Percentiles rank a stretch among this genome's conserved stretches.
Conservation (phyloP, 2,329 filamentous ascomycete species). For the Cercospora canescens region DNA sequence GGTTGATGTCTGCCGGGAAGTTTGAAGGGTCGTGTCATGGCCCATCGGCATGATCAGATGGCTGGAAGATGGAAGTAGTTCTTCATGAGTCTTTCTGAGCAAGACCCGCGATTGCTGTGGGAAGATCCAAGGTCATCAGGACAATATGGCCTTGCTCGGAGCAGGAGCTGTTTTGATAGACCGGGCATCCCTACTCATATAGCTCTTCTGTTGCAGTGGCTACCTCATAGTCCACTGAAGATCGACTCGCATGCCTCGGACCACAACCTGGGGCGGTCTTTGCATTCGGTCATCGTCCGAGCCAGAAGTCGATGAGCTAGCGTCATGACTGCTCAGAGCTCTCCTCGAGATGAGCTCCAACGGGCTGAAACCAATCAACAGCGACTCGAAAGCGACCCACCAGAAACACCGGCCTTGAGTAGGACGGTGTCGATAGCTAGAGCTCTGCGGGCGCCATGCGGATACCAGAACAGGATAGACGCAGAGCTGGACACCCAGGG, state of each 20-base stretch:
- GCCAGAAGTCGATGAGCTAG: not conserved
- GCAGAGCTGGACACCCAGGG: not conserved
- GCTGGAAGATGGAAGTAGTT: not conserved
- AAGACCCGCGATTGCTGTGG: not conserved
- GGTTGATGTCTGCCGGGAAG: not conserved
- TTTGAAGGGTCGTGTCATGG: not conserved
- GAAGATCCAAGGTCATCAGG: not conserved
- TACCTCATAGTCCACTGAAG: not conserved
- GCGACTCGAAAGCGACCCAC: not conserved
- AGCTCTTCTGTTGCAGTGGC: not conserved
- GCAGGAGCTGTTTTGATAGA: conserved; percentile 4
- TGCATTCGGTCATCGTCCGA: not conserved
- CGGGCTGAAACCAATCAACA: conserved; percentile 1
- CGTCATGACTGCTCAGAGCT: not conserved
- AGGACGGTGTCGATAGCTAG: not conserved
- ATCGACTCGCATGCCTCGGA: not conserved
- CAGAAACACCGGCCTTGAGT: not conserved
- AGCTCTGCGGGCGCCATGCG: not conserved
- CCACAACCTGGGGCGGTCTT: not conserved
- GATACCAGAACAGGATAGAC: not conserved
- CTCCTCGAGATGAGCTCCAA: not conserved
- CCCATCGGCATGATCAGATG: not conserved
- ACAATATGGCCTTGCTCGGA: not conserved
- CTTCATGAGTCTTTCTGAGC: not conserved
- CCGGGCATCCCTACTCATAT: conserved; percentile 13